Conservation (phyloP, 2,329 filamentous ascomycete species). For the Zasmidium citrigriseum region DNA sequence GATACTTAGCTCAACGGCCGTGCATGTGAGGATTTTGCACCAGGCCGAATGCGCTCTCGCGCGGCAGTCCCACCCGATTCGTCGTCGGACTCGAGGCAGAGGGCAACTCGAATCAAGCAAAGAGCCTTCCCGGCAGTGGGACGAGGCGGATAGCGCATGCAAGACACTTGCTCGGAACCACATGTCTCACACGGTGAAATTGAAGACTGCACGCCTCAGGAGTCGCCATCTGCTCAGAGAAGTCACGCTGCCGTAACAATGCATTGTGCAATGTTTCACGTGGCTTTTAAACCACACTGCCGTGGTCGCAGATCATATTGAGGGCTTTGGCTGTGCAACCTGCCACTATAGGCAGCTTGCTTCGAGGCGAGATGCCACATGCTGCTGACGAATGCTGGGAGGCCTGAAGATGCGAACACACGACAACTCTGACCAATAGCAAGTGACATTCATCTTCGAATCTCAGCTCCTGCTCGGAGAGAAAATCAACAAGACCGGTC, state of each 20-base stretch:
- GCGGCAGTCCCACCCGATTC: constrained; percentile 5
- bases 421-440: neutral
- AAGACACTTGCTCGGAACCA: constrained; percentile 6
- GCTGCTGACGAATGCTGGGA: neutral
- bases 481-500: neutral
- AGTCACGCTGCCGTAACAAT: constrained; percentile 6
- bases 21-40: constrained; percentile 6
- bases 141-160: constrained; percentile 2
- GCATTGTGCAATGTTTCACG: constrained; percentile 13
- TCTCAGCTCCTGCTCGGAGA: neutral
- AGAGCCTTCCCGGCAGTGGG: constrained; percentile 5
- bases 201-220: constrained; percentile 8
- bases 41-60: neutral
- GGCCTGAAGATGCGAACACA: neutral
- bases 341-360: neutral
- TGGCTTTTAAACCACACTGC: constrained; percentile 4
- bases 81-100: neutral
- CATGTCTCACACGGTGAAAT: neutral
- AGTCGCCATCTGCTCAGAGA: neutral
- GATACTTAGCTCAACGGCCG: constrained; percentile 9
- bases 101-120: constrained; percentile 1
- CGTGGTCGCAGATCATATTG: constrained; percentile 9
- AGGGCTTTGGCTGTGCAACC: neutral
- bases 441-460: neutral
- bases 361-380: neutral